Percentiles rank a stretch among this genome's conserved stretches.
Conservation (phyloP, 1,139 yeast species). For the Suhomyces chickasaworum region DNA sequence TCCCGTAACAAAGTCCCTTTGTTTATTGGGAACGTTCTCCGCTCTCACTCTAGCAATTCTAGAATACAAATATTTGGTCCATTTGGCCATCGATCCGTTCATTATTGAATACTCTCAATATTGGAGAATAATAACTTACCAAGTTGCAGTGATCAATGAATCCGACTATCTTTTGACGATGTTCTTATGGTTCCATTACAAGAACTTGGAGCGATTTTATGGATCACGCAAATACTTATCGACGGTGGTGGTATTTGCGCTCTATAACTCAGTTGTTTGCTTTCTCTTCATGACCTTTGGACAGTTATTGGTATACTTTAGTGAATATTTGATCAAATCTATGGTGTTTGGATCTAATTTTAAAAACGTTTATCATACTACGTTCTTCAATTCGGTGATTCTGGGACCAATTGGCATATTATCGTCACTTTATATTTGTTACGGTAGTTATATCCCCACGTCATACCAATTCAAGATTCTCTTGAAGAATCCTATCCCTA, state of each 20-base stretch:
- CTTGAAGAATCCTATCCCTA: conserved; percentile 28
- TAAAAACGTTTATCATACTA: conserved; percentile 22
- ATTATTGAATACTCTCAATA: conserved; percentile 62
- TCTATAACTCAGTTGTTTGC: conserved; percentile 38
- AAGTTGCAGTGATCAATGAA: conserved; percentile 61
- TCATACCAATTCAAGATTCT: conserved; percentile 59
- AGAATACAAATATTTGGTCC: conserved; percentile 56
- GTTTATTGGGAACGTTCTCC: conserved; percentile 41
- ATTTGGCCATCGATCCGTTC: conserved; percentile 59
- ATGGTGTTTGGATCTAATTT: conserved; percentile 7
- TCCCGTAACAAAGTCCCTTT: conserved; percentile 55
- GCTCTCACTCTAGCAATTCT: conserved; percentile 60
- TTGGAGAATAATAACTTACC: conserved; percentile 65
- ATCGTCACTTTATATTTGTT: conserved; percentile 61
- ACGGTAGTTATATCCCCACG: conserved; percentile 58
- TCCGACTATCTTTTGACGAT: conserved; percentile 60
- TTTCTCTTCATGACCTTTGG: conserved; percentile 42
- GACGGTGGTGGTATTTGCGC: conserved; percentile 32
- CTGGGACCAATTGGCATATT: conserved; percentile 69
- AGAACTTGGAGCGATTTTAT: conserved; percentile 63
- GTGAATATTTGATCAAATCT: conserved; percentile 27
- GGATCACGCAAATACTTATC: conserved; percentile 63
- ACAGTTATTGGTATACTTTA: conserved; percentile 34
- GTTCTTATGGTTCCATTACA: conserved; percentile 57
- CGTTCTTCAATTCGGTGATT: conserved; percentile 38